Conservation (phyloP, 768 basidiomycete species). For the Serendipita vermifera region DNA sequence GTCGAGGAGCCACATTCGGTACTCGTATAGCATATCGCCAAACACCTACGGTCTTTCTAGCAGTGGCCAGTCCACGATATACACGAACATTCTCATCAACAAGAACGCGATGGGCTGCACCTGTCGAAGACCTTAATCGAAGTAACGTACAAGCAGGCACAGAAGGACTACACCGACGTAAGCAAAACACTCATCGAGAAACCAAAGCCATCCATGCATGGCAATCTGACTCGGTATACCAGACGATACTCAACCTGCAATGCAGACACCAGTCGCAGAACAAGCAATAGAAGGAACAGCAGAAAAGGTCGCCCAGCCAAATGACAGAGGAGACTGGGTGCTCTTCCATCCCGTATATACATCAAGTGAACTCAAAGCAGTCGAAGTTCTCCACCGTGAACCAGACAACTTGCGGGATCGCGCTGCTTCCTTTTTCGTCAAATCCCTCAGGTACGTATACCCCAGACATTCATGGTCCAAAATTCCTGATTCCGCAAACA, state of each 20-base stretch:
- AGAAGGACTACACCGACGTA: background rate
- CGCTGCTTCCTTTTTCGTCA: slow-evolving; percentile 12
- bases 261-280: no score
- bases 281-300: no score
- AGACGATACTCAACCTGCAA: no score
- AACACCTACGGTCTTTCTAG: background rate
- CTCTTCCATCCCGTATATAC: slow-evolving; percentile 89
- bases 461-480: background rate
- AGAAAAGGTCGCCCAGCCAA: no score
- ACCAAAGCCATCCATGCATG: no score
- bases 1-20: background rate
- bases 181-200: no score
- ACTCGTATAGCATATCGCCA: background rate
- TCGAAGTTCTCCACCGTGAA: slow-evolving; percentile 54
- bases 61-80: background rate
- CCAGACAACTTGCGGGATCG: slow-evolving; percentile 42
- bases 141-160: background rate
- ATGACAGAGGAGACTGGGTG: slow-evolving; percentile 46
- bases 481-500: slow-evolving; percentile 16
- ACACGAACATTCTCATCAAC: background rate
- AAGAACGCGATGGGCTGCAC: background rate
- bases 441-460: slow-evolving; percentile 7
- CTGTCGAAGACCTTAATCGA: background rate
- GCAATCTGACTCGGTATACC: no score
- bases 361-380: slow-evolving; percentile 53